Evolutionary conservation across 108 stramenopile species (phyloP), one percentile per base, ranked within the genome.

Genomic region (Cyclotella sp.): DNA sequence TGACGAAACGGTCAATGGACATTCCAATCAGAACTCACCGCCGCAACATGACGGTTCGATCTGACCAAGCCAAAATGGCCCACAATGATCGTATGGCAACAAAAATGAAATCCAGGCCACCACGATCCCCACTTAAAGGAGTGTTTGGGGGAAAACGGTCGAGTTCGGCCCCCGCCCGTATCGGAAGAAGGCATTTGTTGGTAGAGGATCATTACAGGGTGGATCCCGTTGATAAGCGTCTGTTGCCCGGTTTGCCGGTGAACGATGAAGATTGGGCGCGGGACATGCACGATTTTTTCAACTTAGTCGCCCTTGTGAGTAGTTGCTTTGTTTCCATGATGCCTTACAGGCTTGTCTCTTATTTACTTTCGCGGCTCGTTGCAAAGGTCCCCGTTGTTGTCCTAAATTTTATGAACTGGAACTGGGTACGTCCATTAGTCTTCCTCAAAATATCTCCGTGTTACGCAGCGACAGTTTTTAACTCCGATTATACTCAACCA

Each of bases 241-340:
- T 91, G n/a, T 75, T 95, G 15, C 94, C 92, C 12, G 94, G 94
- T 51, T 80, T 90, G 0, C 91, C 90, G 9, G 84, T 78, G 27
- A 85, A 87, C 54, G 90, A 89, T 67, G 87, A 88, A 41, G 88
- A 96, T 65, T 88, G 74, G 75, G 79, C 85, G 10, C 72, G 93
- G 55, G 93, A 94, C 72, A 41, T 76, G 13, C 95, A 96, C 62
- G 95, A 96, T 77, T 94, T 92, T 70, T 96, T 93, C 84, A 96
- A 96, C 72, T 65, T 96, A 19, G 84, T 96, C 49, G 85, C 87
- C 3, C 63, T 96, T 57, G 86, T 87, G 82, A 49, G 87, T 79
- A 2, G 44, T 26, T 39, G 54, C 41, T 14, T 27, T 28, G 22
- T n/a, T n/a, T n/a, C n/a, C 62, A 24, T 29, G 41, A 34, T 49